Evolutionary conservation across 805 yeast species (phyloP).

Genomic region (Candida orba): DNA sequence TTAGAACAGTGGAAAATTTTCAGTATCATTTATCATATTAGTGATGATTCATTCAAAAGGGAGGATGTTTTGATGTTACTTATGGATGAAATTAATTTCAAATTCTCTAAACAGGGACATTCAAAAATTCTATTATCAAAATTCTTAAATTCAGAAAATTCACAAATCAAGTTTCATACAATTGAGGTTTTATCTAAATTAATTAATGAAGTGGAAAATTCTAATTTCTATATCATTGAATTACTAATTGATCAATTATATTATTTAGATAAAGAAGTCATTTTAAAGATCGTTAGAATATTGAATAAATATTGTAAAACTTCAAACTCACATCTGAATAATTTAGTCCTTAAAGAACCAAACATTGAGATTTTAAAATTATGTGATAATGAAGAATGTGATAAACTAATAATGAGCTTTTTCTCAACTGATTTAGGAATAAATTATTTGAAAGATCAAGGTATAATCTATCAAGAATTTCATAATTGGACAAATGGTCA

Average conservation of each 20-base stretch:
- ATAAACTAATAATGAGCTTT: slow-evolving; percentile 54
- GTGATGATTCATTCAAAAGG: slow-evolving; percentile 43
- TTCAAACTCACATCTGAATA: slow-evolving; percentile 41
- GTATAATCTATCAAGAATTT: slow-evolving; percentile 60
- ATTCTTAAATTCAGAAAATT: slow-evolving; percentile 50
- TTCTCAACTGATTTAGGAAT: slow-evolving; percentile 67
- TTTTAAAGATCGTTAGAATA: slow-evolving; percentile 47
- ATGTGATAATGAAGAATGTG: slow-evolving; percentile 25
- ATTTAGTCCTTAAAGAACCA: slow-evolving; percentile 49
- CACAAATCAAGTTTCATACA: slow-evolving; percentile 46
- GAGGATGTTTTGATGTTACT: slow-evolving; percentile 52
- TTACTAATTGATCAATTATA: slow-evolving; percentile 61
- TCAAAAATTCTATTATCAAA: slow-evolving; percentile 60
- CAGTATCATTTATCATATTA: slow-evolving; percentile 68
- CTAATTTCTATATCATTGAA: slow-evolving; percentile 31
- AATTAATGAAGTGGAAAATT: slow-evolving; percentile 33
- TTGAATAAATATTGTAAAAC: slow-evolving; percentile 47
- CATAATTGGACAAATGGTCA: slow-evolving; percentile 53
- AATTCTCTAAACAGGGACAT: slow-evolving; percentile 45
- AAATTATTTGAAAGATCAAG: slow-evolving; percentile 47
- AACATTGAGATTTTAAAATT: slow-evolving; percentile 31
- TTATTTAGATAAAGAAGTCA: slow-evolving; percentile 53
- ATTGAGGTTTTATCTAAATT: slow-evolving; percentile 44
- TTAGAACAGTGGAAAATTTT: slow-evolving; percentile 81
- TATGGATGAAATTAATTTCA: slow-evolving; percentile 54